These are phyloP conservation scores for Botrytis galanthina DNA, from an alignment of 2,329 filamentous ascomycete genomes.

Conservation along the genomic window DNA sequence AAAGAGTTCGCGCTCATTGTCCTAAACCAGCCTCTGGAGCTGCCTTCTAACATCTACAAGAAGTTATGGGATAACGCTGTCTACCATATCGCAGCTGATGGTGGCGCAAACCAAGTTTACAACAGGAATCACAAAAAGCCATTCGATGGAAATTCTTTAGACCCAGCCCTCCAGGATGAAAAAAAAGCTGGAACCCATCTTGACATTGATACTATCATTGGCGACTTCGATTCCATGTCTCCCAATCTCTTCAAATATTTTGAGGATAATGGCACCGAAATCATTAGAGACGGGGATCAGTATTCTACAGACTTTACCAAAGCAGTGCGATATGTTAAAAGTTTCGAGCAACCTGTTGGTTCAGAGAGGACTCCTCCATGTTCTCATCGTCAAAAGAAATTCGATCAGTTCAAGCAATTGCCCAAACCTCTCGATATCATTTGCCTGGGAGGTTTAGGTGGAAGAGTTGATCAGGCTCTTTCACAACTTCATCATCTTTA, in stretches of 20 bases:
- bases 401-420: constrained; percentile 24
- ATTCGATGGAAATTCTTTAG: background rate
- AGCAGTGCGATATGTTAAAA: constrained; percentile 58
- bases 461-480: constrained; percentile 88
- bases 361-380: background rate
- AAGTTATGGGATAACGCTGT: constrained; percentile 45
- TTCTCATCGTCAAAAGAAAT: background rate
- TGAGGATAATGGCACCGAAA: constrained; percentile 47
- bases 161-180: constrained; percentile 21
- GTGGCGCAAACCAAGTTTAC: constrained; percentile 77
- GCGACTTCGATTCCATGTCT: constrained; percentile 83
- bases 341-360: constrained; percentile 21
- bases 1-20: constrained; percentile 52
- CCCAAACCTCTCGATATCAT: constrained; percentile 60
- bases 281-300: constrained; percentile 75
- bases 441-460: constrained; percentile 79
- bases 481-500: constrained; percentile 86
- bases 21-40: constrained; percentile 59
- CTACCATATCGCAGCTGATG: constrained; percentile 80
- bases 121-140: constrained; percentile 35
- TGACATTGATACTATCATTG: constrained; percentile 64
- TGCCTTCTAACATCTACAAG: constrained; percentile 40
- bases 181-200: constrained; percentile 27
- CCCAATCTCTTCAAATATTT: constrained; percentile 55
- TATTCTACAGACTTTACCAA: constrained; percentile 91